Conservation (phyloP, 1,284 basidiomycete genomes). For the Pseudozyma pruni region DNA sequence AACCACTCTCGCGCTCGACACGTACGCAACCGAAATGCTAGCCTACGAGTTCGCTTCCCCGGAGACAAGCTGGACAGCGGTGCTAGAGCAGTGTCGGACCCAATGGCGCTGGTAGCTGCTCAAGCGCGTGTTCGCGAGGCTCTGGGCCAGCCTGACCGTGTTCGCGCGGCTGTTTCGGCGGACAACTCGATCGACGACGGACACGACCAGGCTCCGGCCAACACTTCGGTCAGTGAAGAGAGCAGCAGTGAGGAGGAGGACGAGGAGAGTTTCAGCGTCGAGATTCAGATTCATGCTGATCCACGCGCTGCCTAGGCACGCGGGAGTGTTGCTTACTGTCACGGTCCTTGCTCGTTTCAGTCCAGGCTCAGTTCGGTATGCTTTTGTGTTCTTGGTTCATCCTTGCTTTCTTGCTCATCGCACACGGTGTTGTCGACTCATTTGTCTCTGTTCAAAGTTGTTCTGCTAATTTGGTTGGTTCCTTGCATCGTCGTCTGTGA, state of each 20-base stretch:
- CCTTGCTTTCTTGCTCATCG: background rate
- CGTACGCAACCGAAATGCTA: slow-evolving; percentile 1
- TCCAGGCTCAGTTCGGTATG: background rate
- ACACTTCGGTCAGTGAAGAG: background rate
- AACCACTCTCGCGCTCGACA: background rate
- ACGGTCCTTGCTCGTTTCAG: background rate
- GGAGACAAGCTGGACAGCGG: background rate
- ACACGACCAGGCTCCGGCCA: background rate
- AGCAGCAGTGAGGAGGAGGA: slow-evolving; percentile 6
- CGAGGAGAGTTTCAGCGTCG: slow-evolving; percentile 32
- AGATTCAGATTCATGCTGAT: slow-evolving; percentile 18
- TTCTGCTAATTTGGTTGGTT: no score
- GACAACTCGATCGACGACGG: slow-evolving; percentile 33
- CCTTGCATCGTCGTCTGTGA: no score
- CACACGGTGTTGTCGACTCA: no score
- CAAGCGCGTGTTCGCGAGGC: slow-evolving; percentile 17
- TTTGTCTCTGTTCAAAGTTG: background rate
- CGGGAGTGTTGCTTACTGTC: background rate
- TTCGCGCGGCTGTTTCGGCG: slow-evolving; percentile 27
- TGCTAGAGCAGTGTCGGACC: slow-evolving; percentile 30
- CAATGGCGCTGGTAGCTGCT: slow-evolving; percentile 17
- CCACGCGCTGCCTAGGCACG: background rate
- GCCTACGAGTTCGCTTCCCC: slow-evolving; percentile 12
- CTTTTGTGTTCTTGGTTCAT: background rate
- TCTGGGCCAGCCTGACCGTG: slow-evolving; percentile 1